Evolutionary conservation across 2,329 filamentous ascomycete genomes (phyloP), one percentile per base, ranked within the genome.

Genomic region (Orbilia ellipsospora): DNA sequence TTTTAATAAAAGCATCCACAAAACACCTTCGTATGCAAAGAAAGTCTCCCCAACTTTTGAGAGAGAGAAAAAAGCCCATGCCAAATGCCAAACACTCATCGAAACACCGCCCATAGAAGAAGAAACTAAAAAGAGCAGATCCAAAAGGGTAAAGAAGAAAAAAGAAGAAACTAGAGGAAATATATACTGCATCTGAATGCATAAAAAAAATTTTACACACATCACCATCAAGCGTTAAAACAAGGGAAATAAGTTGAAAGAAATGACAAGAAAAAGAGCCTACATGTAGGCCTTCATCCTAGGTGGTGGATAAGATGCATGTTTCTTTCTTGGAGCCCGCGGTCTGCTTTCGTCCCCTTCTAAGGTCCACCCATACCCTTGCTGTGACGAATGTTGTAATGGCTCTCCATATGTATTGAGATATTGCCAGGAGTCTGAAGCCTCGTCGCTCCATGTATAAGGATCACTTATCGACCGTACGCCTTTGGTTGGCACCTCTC

Each of bases 111-210:
- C 51, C 72, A 79, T 73, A 80, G 79, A 73, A 79, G 77, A 80
- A 79, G 56, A 66, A 44, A 68, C 64, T 72, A 73, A 31, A 67
- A 74, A 64, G 57, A 59, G 64, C 13, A 61, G 36, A 68, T 51
- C 50, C 40, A 20, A 70, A 78, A 76, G 62, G 77, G 64, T 77
- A 18, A 40, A 60, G 26, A 50, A 70, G 23, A 50, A 52, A 48
- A 56, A 60, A 40, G 65, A 28, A 76, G 52, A 63, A 55, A 23
- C 28, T 64, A 66, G 40, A 48, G 44, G 23, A 62, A 63, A 15
- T 57, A 56, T 55, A 8, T 16, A 78, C 81, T 83, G 80, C 80
- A 82, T n/a, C 77, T 61, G 62, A 80, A 77, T 42, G 81, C 20
- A 20, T 48, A n/a, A 66, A 51, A 12, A 18, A 23, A 52, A n/a